A percentile compares a stretch with the other conserved stretches of the same genome.
These are phyloP conservation scores for Aureobasidium sp. DNA, from an alignment of 2,329 filamentous ascomycete genomes.

Conservation along the genomic window DNA sequence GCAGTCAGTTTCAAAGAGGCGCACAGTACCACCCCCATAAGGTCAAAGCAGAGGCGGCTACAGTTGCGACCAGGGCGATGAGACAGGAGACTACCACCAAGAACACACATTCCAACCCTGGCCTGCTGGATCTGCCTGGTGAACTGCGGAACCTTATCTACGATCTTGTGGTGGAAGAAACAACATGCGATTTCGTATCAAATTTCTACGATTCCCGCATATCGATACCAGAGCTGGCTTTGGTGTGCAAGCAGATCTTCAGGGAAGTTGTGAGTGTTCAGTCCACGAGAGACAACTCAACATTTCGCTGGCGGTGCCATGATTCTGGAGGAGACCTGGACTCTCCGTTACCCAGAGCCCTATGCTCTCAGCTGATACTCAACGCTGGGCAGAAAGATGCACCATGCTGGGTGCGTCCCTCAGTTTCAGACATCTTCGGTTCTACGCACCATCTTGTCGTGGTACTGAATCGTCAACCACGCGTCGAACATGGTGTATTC, in stretches of 20 bases:
- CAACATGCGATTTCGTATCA: background rate
- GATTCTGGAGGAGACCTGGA: background rate
- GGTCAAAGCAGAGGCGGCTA: background rate
- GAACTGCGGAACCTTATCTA: background rate
- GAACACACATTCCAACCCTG: background rate
- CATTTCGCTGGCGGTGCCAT: background rate
- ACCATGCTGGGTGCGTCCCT: background rate
- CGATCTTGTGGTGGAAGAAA: background rate
- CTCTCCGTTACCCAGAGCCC: background rate
- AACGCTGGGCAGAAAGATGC: background rate
- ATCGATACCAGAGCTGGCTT: background rate
- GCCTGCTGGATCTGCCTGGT: background rate
- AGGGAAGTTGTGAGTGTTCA: background rate
- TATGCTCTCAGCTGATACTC: background rate
- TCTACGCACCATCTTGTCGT: background rate
- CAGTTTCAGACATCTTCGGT: background rate
- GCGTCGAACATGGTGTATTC: background rate
- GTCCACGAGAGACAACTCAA: background rate
- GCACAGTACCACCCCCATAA: background rate
- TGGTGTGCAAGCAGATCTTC: background rate
- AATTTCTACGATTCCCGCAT: background rate
- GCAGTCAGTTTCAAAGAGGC: background rate
- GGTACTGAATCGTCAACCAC: background rate
- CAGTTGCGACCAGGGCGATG: background rate
- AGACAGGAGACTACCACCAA: too few species aligned